phyloP scores from a whole-genome alignment of 163 green algal genomes.

The Trebouxiophyceae sp. region DNA sequence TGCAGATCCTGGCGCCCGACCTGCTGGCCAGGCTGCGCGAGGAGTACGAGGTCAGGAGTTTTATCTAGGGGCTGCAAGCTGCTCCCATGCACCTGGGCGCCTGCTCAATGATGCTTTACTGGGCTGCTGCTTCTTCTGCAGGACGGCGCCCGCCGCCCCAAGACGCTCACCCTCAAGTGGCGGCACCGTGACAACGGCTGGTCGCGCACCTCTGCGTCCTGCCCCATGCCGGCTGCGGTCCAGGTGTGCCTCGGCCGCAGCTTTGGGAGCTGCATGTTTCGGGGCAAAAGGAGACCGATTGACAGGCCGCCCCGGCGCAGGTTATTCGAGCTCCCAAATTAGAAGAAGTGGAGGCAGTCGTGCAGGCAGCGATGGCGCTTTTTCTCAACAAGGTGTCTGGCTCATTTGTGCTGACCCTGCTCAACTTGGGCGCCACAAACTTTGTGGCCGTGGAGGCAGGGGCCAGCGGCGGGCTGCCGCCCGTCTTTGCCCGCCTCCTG shows the following conservation, averaged over 20 bases:
- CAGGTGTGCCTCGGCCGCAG: neutral
- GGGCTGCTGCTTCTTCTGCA: slow-evolving; percentile 1
- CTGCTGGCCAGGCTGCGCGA: slow-evolving; percentile 55
- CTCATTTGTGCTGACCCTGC: slow-evolving; percentile 50
- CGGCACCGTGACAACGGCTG: slow-evolving; percentile 35
- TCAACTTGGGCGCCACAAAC: slow-evolving; percentile 56
- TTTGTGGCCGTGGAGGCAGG: slow-evolving; percentile 17
- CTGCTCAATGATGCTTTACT: neutral
- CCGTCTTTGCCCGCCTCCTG: neutral
- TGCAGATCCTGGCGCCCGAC: slow-evolving; percentile 62
- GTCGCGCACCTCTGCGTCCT: slow-evolving; percentile 38
- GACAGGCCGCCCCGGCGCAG: neutral
- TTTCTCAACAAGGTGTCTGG: slow-evolving; percentile 9
- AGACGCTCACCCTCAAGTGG: slow-evolving; percentile 65
- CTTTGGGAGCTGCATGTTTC: neutral
- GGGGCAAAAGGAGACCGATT: neutral
- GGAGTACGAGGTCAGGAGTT: slow-evolving; percentile 27
- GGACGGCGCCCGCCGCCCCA: slow-evolving; percentile 27
- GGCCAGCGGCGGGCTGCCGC: neutral
- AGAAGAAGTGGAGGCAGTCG: neutral
- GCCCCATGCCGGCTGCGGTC: slow-evolving; percentile 29
- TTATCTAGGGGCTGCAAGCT: neutral
- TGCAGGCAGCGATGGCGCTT: slow-evolving; percentile 10
- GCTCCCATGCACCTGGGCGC: neutral
- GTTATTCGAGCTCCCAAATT: neutral